Percentiles rank a stretch among this genome's conserved stretches.
Conservation (phyloP, 495 filamentous ascomycete species). For the Jackrogersella minutella region DNA sequence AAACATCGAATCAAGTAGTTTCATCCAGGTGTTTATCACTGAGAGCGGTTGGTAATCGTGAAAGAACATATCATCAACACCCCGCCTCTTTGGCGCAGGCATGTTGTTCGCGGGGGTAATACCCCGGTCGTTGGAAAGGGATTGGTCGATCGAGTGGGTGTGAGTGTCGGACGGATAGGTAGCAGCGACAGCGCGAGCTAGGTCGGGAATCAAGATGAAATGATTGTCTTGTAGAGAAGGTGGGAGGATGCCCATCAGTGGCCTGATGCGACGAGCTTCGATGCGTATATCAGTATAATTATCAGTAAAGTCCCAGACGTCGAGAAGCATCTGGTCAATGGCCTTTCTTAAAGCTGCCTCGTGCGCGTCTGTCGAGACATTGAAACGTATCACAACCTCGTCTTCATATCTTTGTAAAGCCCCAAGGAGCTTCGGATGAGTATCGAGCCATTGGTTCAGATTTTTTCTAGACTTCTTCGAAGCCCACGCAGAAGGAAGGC, state of each 20-base stretch:
- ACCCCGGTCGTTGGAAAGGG: conserved; percentile 34
- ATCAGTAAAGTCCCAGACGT: conserved; percentile 87
- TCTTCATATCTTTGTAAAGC: conserved; percentile 66
- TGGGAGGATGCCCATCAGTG: conserved; percentile 85
- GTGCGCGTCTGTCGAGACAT: conserved; percentile 73
- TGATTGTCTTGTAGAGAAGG: conserved; percentile 75
- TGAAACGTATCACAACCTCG: conserved; percentile 89
- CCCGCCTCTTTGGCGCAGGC: conserved; percentile 34
- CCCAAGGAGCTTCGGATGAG: conserved; percentile 44
- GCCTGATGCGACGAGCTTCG: conserved; percentile 76
- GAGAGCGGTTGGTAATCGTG: conserved; percentile 83
- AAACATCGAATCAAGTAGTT: conserved; percentile 86
- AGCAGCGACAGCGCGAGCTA: conserved; percentile 77
- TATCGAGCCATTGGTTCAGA: conserved; percentile 39
- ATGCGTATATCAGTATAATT: conserved; percentile 90
- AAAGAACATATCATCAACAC: conserved; percentile 79
- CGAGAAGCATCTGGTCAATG: conserved; percentile 76
- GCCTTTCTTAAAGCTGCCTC: conserved; percentile 77
- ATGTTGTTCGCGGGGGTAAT: conserved; percentile 29
- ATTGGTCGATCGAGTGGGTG: conserved; percentile 29
- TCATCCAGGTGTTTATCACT: conserved; percentile 83
- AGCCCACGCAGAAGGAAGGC: conserved; percentile 23
- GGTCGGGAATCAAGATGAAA: conserved; percentile 78
- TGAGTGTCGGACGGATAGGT: conserved; percentile 69
- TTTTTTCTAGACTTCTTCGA: conserved; percentile 29